Conservation (phyloP, 140 eudicot genomes). For the Stevia rebaudiana region DNA sequence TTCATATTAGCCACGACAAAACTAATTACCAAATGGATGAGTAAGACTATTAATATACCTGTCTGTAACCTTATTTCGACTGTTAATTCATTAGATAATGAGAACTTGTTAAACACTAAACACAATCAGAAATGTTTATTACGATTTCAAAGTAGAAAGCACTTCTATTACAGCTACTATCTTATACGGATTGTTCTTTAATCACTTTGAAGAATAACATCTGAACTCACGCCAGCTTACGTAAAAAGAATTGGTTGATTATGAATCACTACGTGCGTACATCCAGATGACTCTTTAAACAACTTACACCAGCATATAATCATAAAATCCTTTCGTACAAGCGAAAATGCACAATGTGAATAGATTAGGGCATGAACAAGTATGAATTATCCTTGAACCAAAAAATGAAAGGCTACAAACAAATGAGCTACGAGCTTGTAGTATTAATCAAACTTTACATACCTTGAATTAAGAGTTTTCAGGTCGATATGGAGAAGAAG, state of each 20-base stretch:
- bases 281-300: neutral
- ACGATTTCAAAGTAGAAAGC: neutral
- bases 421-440: neutral
- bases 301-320: conserved; percentile 2
- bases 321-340: neutral
- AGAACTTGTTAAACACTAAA: neutral
- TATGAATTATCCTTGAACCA: neutral
- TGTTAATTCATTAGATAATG: neutral
- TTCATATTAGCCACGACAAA: neutral
- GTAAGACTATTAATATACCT: neutral
- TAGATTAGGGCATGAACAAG: conserved; percentile 10
- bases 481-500: neutral
- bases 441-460: neutral
- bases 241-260: too few relatives aligned
- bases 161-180: neutral
- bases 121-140: neutral
- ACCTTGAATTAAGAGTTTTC: conserved; percentile 16
- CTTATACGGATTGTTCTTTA: neutral
- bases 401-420: neutral
- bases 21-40: neutral
- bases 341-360: conserved; percentile 19
- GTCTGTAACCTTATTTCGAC: neutral
- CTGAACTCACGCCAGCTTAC: neutral
- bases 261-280: too few relatives aligned
- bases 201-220: neutral